Base-by-base conservation (phyloP, 2,329 filamentous ascomycete species). In the Periconia macrospinosa region DNA sequence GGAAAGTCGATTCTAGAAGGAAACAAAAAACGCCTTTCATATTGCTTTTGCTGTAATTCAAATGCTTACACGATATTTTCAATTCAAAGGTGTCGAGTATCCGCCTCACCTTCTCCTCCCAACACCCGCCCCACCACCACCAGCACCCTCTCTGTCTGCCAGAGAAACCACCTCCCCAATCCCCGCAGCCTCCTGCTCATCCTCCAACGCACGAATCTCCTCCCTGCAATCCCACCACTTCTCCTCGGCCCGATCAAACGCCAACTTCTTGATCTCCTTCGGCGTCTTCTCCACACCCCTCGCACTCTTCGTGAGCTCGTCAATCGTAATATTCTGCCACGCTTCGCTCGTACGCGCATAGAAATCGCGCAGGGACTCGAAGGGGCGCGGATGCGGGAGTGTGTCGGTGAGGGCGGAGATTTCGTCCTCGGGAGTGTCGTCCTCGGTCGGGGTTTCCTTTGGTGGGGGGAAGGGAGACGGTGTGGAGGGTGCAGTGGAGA, bases 141-240 rank as follows among this genome's bases (percentile, higher is more conserved):
- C 65, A 27, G 52, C 76, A 52, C 79, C 81, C 44, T 81, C 85
- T 41, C 75, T 86, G 63, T 96, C 91, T 47, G 88, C 86, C 68
- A 97, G 79, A 68, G 88, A 94, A 50, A 97, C 90, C 42, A 97
- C 91, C 78, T 97, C 94, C 15, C 92, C 90, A 73, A 97, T 97
- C 10, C 94, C 92, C 33, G 92, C 91, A 46, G 90, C 92, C 75
- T 97, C 93, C 78, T 97, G 92, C 78, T 97, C 93, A 75, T 97
- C 93, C 76, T 99, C 94, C 68, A 97, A 75, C 7, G 86, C 89
- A 50, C 87, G 89, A 61, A 99, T 90, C 77, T 97, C 93, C 78
- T 99, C 94, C 65, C 94, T 84, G 70, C 89, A 92, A 79, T 97
- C 94, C 94, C 94, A 99, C 94, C 94, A 99, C 74, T 96, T 96